Base-by-base conservation (phyloP, 1,139 yeast species). In the Groenewaldozyma sp. region DNA sequence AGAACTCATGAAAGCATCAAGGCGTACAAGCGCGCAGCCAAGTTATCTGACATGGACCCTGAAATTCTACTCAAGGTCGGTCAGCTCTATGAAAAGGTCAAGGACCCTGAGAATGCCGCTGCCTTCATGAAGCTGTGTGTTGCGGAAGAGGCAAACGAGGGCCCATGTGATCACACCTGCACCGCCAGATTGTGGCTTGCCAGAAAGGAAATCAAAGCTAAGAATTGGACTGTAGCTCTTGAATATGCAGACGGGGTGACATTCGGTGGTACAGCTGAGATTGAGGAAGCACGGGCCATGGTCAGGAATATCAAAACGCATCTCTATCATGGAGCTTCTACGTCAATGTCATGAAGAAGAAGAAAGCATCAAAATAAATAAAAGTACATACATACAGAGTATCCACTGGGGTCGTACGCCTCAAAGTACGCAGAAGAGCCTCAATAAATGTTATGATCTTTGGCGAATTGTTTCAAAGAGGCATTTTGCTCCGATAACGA, bases 101-200 rank as follows among this genome's bases (percentile, higher is more conserved):
- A 70, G 1, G 78, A 79, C 43, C 40, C 50, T 2, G 67, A 66
- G 7, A 77, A 71, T 38, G 78, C 93, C 1, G 70, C 70, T 44
- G 67, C 65, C 38, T 81, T 74, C 53, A 86, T 87, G 94, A 71
- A 72, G 47, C 62, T 75, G 35, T 83, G 95, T 56, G 71, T 82
- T 32, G 76, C 74, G 18, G 91, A 81, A 45, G 57, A 63, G 13
- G 74, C 72, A 39, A 78, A 78, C 60, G 91, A 86, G 1, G 51
- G 41, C 14, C 45, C 69, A 2, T 75, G 78, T 17, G 91, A 82
- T 50, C 93, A 86, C 51, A 79, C 86, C 0, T 73, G 84, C 9
- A 82, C 78, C 53, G 94, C 96, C 0, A 67, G 93, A 35, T 64
- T 88, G 44, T 88, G 97, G 97, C 64, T 88, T 24, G 95, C 96